A percentile compares a stretch with the other conserved stretches of the same genome.
phyloP scores from a whole-genome alignment of 1,284 basidiomycete species.

The Fomitopsis betulina region DNA sequence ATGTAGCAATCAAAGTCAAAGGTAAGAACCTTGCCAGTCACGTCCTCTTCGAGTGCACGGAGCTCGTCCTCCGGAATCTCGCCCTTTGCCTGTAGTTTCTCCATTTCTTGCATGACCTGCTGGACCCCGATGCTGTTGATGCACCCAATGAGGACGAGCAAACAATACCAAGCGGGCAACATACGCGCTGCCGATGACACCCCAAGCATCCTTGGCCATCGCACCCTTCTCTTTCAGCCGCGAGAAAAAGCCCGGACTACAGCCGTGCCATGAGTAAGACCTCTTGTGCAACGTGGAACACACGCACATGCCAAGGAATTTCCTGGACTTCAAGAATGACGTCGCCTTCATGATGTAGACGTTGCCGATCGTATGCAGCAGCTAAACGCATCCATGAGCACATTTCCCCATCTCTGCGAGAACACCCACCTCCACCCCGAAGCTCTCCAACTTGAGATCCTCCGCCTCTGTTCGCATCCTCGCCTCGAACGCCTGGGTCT shows the following conservation, averaged over 20 bases:
- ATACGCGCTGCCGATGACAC: slow-evolving; percentile 87
- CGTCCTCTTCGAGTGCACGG: slow-evolving; percentile 86
- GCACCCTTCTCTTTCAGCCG: slow-evolving; percentile 93
- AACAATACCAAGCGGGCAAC: slow-evolving; percentile 22
- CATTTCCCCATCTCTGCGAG: not conserved
- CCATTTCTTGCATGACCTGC: slow-evolving; percentile 82
- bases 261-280: not conserved
- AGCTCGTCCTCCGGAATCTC: slow-evolving; percentile 83
- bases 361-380: slow-evolving; percentile 82
- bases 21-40: slow-evolving; percentile 79
- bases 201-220: slow-evolving; percentile 92
- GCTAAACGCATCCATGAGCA: slow-evolving; percentile 33
- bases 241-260: slow-evolving; percentile 89
- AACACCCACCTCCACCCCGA: slow-evolving; percentile 84
- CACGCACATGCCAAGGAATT: slow-evolving; percentile 84
- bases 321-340: slow-evolving; percentile 88
- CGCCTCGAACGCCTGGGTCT: slow-evolving; percentile 75
- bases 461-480: slow-evolving; percentile 87
- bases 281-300: not conserved
- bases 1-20: not conserved
- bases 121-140: slow-evolving; percentile 60
- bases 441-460: slow-evolving; percentile 96
- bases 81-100: slow-evolving; percentile 84
- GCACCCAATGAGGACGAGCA: slow-evolving; percentile 11
- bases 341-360: slow-evolving; percentile 94